These are phyloP conservation scores for Penicillium herquei DNA, from an alignment of 495 filamentous ascomycete genomes.

Conservation along the genomic window DNA sequence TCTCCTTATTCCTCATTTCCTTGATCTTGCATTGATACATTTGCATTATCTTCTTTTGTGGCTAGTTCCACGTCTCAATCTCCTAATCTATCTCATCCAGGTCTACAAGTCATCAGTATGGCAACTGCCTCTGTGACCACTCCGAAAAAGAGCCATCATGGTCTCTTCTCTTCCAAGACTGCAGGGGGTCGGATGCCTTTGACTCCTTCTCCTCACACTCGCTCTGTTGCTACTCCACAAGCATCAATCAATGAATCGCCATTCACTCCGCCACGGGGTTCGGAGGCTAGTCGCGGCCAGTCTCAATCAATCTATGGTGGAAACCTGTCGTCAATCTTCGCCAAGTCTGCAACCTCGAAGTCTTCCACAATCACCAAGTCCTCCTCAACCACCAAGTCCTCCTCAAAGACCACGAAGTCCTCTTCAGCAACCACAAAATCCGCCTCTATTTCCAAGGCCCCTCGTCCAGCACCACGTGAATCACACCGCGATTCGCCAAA, in stretches of 20 bases:
- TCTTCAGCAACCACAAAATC: slow-evolving; percentile 21
- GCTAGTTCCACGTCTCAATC: slow-evolving; percentile 10
- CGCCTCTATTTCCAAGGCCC: slow-evolving; percentile 5
- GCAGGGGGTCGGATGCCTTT: slow-evolving; percentile 92
- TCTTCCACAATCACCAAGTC: slow-evolving; percentile 19
- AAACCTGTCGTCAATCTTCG: slow-evolving; percentile 72
- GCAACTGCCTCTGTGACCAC: slow-evolving; percentile 86
- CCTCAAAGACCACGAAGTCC: slow-evolving; percentile 17
- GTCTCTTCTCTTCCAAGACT: slow-evolving; percentile 87
- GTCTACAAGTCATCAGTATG: slow-evolving; percentile 54
- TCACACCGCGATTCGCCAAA: slow-evolving; percentile 80
- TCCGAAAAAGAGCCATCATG: slow-evolving; percentile 88
- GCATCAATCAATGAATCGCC: slow-evolving; percentile 37
- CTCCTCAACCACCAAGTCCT: slow-evolving; percentile 18
- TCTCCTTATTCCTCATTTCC: slow-evolving; percentile 29
- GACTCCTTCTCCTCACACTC: slow-evolving; percentile 80
- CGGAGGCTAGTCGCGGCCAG: slow-evolving; percentile 48
- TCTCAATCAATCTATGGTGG: slow-evolving; percentile 71
- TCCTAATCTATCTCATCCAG: slow-evolving; percentile 9
- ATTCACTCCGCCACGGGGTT: slow-evolving; percentile 72
- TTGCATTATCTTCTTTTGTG: slow-evolving; percentile 18
- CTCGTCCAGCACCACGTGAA: slow-evolving; percentile 20
- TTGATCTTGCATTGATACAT: slow-evolving; percentile 22
- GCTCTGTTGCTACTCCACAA: slow-evolving; percentile 54
- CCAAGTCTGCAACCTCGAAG: slow-evolving; percentile 53